Percentiles rank a stretch among this genome's conserved stretches.
Conservation (phyloP, 1,284 basidiomycete genomes). For the Pisolithus thermaeus region DNA sequence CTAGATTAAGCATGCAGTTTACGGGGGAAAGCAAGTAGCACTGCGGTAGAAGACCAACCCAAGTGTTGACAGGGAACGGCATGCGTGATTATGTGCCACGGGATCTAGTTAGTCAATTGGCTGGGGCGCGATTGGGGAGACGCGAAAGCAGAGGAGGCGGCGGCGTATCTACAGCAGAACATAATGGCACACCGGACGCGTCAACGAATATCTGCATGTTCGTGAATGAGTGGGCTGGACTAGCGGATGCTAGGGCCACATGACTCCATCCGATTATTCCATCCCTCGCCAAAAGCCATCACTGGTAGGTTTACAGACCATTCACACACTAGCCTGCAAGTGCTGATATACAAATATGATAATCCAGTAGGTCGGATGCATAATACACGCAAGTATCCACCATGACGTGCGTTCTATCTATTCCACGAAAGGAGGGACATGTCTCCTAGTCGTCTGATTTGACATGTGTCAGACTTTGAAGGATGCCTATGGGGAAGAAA, state of each 20-base stretch:
- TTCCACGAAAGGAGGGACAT: constrained; percentile 89
- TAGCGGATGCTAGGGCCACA: constrained; percentile 50
- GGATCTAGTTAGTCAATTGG: constrained; percentile 57
- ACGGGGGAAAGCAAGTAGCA: constrained; percentile 37
- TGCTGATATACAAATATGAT: constrained; percentile 10
- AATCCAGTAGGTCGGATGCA: constrained; percentile 16
- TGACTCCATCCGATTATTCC: constrained; percentile 55
- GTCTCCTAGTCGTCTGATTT: constrained; percentile 65
- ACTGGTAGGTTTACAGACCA: constrained; percentile 20
- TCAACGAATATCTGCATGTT: constrained; percentile 60
- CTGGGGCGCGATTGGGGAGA: constrained; percentile 53
- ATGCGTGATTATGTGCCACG: constrained; percentile 59
- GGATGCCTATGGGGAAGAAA: constrained; percentile 25
- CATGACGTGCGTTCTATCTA: constrained; percentile 32
- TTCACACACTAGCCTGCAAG: constrained; percentile 19
- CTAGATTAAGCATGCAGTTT: constrained; percentile 34
- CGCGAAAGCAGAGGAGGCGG: constrained; percentile 47
- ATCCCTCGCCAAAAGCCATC: constrained; percentile 59
- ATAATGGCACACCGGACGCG: constrained; percentile 46
- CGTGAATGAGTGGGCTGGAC: constrained; percentile 4
- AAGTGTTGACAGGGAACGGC: constrained; percentile 49
- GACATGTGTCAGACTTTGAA: neutral
- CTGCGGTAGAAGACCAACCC: constrained; percentile 38
- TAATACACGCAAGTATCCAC: constrained; percentile 8
- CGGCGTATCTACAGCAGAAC: constrained; percentile 46